Percentiles rank a stretch among this genome's conserved stretches.
These are phyloP conservation scores for Umbelopsis ramanniana DNA, from an alignment of 192 early-diverging fungal species.

Conservation along the genomic window DNA sequence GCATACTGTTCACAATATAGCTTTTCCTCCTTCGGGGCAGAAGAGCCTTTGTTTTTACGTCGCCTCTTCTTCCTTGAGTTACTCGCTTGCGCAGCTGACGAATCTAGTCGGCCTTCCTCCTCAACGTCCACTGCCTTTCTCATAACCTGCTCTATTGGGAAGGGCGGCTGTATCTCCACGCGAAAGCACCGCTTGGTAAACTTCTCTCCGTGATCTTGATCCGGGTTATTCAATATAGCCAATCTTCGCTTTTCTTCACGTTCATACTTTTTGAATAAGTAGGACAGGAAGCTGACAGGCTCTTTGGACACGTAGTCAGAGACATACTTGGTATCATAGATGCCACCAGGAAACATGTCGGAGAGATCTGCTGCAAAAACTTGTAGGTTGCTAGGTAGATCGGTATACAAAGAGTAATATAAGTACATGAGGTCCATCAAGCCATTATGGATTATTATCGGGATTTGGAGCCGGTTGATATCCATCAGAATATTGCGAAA, in stretches of 20 bases:
- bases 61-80: background rate
- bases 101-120: constrained; percentile 15
- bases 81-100: constrained; percentile 9
- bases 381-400: constrained; percentile 70
- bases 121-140: constrained; percentile 14
- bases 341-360: constrained; percentile 85
- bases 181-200: background rate
- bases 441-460: constrained; percentile 93
- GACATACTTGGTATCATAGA: constrained; percentile 94
- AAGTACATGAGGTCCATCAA: constrained; percentile 92
- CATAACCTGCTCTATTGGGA: constrained; percentile 11
- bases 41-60: constrained; percentile 2
- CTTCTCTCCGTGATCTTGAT: background rate
- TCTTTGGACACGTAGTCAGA: constrained; percentile 72
- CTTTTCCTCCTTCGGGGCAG: constrained; percentile 28
- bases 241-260: constrained; percentile 27
- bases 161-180: background rate
- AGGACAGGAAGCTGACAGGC: constrained; percentile 67
- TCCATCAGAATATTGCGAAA: constrained; percentile 54
- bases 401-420: constrained; percentile 87
- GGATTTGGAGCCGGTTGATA: constrained; percentile 42
- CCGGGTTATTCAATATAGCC: background rate
- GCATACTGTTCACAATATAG: constrained; percentile 86
- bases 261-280: constrained; percentile 65
- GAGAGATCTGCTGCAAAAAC: constrained; percentile 77